Conservation (phyloP, 1,284 basidiomycete genomes). For the Rugiboletus extremiorientalis region DNA sequence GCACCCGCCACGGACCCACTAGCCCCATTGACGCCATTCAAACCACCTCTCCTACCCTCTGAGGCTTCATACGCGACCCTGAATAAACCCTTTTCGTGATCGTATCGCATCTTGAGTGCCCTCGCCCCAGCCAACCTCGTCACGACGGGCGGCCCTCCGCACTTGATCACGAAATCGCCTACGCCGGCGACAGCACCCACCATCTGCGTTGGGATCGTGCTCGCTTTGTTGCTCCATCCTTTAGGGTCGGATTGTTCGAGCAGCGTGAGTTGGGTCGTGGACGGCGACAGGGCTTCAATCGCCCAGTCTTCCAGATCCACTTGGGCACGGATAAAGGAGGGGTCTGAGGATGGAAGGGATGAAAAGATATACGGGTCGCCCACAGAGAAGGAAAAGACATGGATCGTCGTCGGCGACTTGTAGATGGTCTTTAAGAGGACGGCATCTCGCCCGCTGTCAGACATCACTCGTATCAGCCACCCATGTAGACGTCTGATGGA, state of each 20-base stretch:
- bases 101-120: slow-evolving; percentile 75
- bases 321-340: slow-evolving; percentile 87
- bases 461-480: slow-evolving; percentile 2
- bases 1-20: slow-evolving; percentile 12
- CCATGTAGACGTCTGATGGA: neutral
- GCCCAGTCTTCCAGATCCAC: slow-evolving; percentile 97
- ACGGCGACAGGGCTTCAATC: slow-evolving; percentile 93
- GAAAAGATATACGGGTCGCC: slow-evolving; percentile 89
- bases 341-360: slow-evolving; percentile 67
- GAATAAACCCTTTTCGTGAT: slow-evolving; percentile 84
- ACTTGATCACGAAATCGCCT: slow-evolving; percentile 93
- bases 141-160: slow-evolving; percentile 88
- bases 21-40: slow-evolving; percentile 22
- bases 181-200: slow-evolving; percentile 83
- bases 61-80: slow-evolving; percentile 84
- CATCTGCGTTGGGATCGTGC: slow-evolving; percentile 89
- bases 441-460: slow-evolving; percentile 81
- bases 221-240: slow-evolving; percentile 93
- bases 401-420: slow-evolving; percentile 93
- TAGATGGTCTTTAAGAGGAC: slow-evolving; percentile 94
- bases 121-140: slow-evolving; percentile 85
- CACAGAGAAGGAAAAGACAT: slow-evolving; percentile 94
- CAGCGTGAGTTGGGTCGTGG: slow-evolving; percentile 90
- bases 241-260: slow-evolving; percentile 97
- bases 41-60: slow-evolving; percentile 46